These are phyloP conservation scores for Lecanicillium sp. DNA, from an alignment of 2,329 filamentous ascomycete genomes.

Conservation along the genomic window DNA sequence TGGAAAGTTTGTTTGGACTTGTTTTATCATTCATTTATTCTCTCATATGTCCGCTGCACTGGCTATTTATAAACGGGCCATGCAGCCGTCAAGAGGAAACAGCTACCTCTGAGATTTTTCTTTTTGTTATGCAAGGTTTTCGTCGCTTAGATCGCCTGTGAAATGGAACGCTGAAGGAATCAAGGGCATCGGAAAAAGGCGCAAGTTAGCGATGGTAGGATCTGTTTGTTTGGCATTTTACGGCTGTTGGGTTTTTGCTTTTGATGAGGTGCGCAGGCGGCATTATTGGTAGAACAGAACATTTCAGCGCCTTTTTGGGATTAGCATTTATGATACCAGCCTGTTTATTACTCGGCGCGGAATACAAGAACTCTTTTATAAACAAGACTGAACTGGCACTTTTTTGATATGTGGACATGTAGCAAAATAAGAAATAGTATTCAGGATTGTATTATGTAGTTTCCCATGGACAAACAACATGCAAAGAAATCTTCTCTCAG, in stretches of 20 bases:
- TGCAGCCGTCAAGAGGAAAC: conserved; percentile 5
- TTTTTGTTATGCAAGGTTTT: background rate
- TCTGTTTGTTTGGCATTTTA: conserved; percentile 4
- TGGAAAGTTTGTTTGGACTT: conserved; percentile 1
- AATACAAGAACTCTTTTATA: background rate
- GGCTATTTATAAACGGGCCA: conserved; percentile 1
- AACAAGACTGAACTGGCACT: no score
- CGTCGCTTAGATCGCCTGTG: background rate
- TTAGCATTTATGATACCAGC: conserved; percentile 4
- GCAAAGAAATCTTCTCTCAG: no score
- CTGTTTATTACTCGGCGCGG: background rate
- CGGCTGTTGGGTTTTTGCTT: conserved; percentile 3
- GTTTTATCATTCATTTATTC: conserved; percentile 6
- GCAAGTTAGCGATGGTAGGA: conserved; percentile 5
- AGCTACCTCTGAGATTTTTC: background rate
- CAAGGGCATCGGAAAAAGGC: background rate
- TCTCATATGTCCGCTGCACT: background rate
- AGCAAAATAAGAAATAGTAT: background rate
- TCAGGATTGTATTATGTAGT: no score
- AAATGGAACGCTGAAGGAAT: background rate
- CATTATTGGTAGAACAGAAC: conserved; percentile 7
- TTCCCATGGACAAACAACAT: no score
- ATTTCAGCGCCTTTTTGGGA: conserved; percentile 2
- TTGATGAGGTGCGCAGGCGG: conserved; percentile 2
- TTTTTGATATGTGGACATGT: background rate